Base-by-base conservation (phyloP, 1,284 basidiomycete species). In the Pseudozyma sp. region DNA sequence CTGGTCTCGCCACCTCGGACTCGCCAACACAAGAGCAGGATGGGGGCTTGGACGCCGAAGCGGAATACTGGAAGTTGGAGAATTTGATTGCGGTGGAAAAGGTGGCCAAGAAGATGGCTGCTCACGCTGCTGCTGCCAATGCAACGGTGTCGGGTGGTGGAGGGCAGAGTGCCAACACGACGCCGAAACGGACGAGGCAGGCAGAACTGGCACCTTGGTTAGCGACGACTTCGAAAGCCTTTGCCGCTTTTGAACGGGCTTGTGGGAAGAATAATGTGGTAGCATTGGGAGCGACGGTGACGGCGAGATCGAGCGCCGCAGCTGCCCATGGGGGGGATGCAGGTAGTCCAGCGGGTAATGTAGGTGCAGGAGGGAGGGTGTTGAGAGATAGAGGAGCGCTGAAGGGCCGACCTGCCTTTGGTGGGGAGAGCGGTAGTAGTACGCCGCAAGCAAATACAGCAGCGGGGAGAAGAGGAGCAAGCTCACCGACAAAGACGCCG, bases 91-190 rank as follows among this genome's bases (percentile, higher is more conserved):
- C 72, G 52, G 64, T 80, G 5, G 76, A 82, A 50, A 73, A 73
- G 39, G 70, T 80, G 67, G 72, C 77, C 2, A 82, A 79, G 52
- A 68, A 70, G 56, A 69, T 76, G 72, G 72, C 70, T 16, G 78
- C 75, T 0, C 52, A 65, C 21, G 74, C 71, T 3, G 59, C 68
- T 0, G 66, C 64, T 19, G 65, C 45, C 45, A 16, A 25, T 13
- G 45, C 45, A 13, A 21, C 45, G 3, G 45, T 12, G 18, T 18
- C 52, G 9, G 25, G 39, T 18, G 43, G 3, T 18, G 44, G 52
- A 16, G 19, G 40, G 2, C 56, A 18, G 36, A 64, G 58, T 14
- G 49, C 63, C 6, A 70, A 72, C 16, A 73, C 60, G 11, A 77
- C 64, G 35, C 51, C 64, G 7, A 71, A 70, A n/a, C 59, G 70